These are phyloP conservation scores for Neurospora pannonica DNA, from an alignment of 495 filamentous ascomycete genomes.

Conservation along the genomic window DNA sequence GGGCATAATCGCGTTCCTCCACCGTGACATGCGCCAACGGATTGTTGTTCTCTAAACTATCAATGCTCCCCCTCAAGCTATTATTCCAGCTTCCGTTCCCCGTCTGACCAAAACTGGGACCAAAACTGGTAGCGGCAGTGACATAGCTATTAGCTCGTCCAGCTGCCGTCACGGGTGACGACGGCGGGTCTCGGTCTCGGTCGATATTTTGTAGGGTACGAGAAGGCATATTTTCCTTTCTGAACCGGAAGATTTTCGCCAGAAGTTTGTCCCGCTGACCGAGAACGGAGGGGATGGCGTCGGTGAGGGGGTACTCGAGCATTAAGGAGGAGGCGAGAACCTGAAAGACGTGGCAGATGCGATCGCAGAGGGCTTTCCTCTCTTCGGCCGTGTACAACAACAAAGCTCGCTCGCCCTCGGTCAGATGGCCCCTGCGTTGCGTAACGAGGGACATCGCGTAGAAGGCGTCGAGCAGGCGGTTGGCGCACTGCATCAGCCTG, in stretches of 20 bases:
- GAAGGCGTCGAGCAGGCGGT: slow-evolving; percentile 80
- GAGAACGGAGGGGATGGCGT: slow-evolving; percentile 72
- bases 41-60: slow-evolving; percentile 1
- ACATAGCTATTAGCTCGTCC: slow-evolving; percentile 1
- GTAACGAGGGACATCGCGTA: slow-evolving; percentile 93
- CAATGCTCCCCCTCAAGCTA: background rate
- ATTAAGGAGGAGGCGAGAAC: slow-evolving; percentile 88
- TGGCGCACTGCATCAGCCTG: slow-evolving; percentile 66
- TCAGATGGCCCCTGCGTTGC: slow-evolving; percentile 65
- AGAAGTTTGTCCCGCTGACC: slow-evolving; percentile 73
- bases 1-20: slow-evolving; percentile 42
- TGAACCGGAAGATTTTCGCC: slow-evolving; percentile 81
- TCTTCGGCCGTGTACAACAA: slow-evolving; percentile 74
- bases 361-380: slow-evolving; percentile 63
- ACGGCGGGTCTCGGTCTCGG: slow-evolving; percentile 11
- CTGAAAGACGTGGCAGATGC: slow-evolving; percentile 89
- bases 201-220: background rate
- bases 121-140: background rate
- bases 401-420: slow-evolving; percentile 68
- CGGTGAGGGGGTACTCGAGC: slow-evolving; percentile 84
- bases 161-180: slow-evolving; percentile 14
- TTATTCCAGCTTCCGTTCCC: background rate
- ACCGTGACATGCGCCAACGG: slow-evolving; percentile 21
- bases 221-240: slow-evolving; percentile 50
- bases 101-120: slow-evolving; percentile 5